A percentile compares a stretch with the other conserved stretches of the same genome.
Evolutionary conservation across 2,329 filamentous ascomycete species (phyloP).

Genomic region (Plenodomus lindquistii): DNA sequence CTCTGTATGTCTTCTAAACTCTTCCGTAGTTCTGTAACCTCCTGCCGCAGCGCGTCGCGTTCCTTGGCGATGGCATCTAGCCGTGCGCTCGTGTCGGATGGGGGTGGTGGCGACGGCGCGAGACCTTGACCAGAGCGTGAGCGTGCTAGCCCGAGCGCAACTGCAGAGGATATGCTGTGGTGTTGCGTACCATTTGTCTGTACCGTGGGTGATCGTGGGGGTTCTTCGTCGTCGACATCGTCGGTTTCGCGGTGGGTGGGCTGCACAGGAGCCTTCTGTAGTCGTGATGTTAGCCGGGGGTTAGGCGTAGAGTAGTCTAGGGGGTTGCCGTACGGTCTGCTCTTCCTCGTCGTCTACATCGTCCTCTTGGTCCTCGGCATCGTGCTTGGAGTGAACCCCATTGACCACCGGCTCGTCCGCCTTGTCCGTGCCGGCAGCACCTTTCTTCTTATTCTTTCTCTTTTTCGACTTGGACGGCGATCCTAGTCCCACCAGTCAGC

Average conservation of each 20-base stretch:
- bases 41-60: slow-evolving; percentile 74
- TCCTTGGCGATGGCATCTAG: slow-evolving; percentile 81
- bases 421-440: slow-evolving; percentile 23
- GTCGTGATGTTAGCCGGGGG: slow-evolving; percentile 10
- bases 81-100: slow-evolving; percentile 54
- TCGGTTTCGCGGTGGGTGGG: slow-evolving; percentile 33
- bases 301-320: background rate
- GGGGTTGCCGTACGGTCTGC: slow-evolving; percentile 36
- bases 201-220: slow-evolving; percentile 32
- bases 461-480: slow-evolving; percentile 43
- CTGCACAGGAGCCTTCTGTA: slow-evolving; percentile 28
- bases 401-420: slow-evolving; percentile 34
- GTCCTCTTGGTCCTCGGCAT: slow-evolving; percentile 33
- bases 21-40: slow-evolving; percentile 82
- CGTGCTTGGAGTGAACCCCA: slow-evolving; percentile 25
- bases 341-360: slow-evolving; percentile 35
- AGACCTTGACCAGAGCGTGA: slow-evolving; percentile 42
- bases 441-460: slow-evolving; percentile 48
- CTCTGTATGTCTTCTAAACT: slow-evolving; percentile 79
- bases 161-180: slow-evolving; percentile 44
- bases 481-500: slow-evolving; percentile 29
- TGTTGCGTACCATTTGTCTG: slow-evolving; percentile 38
- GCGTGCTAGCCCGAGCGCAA: slow-evolving; percentile 42
- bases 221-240: slow-evolving; percentile 42
- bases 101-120: slow-evolving; percentile 37